Evolutionary conservation across 2,329 filamentous ascomycete species (phyloP), one percentile per base, ranked within the genome.

Genomic region (Cladosporium sp.): DNA sequence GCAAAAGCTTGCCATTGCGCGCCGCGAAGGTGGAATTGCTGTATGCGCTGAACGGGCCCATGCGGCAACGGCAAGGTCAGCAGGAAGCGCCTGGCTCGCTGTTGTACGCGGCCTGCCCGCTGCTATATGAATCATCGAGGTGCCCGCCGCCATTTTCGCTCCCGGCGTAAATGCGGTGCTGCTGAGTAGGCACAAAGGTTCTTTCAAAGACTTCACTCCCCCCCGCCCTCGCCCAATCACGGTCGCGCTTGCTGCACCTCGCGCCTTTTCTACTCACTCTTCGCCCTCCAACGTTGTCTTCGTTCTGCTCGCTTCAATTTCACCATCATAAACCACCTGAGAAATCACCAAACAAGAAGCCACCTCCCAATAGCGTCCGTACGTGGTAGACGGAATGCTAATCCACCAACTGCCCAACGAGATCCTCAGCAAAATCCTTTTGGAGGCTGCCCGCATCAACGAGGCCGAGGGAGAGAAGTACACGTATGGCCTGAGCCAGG

Each of bases 401-500:
- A 75, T 83, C 71, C 77, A 77, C 73, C 71, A 75, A 56, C 73
- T 83, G 53, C 80, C 80, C 19, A 73, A 72, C 64, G 80, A 83
- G 72, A 74, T 82, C 59, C 73, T 82, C 60, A 74, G 74, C 58
- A 70, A 76, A 61, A 81, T 83, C 66, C 77, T 83, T 53, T 71
- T 77, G 48, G 70, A 77, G 62, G 74, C 79, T 58, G 74, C 78
- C 60, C 71, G 74, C 58, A 68, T 76, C 63, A 81, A 82, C 65
- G 71, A 74, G 60, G 68, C 70, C 50, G 73, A 80, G 67, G 75
- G 75, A 45, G 75, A 76, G 19, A 74, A 70, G 54, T 83, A 75
- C 68, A 81, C 79, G 56, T 83, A 80, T 64, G 80, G 80, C 58
- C 71, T 83, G 25, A 77, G 74, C 24, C 75, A 81, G 66, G 75